These are phyloP conservation scores for Epichloe elymi DNA, from an alignment of 2,329 filamentous ascomycete species.

Conservation along the genomic window DNA sequence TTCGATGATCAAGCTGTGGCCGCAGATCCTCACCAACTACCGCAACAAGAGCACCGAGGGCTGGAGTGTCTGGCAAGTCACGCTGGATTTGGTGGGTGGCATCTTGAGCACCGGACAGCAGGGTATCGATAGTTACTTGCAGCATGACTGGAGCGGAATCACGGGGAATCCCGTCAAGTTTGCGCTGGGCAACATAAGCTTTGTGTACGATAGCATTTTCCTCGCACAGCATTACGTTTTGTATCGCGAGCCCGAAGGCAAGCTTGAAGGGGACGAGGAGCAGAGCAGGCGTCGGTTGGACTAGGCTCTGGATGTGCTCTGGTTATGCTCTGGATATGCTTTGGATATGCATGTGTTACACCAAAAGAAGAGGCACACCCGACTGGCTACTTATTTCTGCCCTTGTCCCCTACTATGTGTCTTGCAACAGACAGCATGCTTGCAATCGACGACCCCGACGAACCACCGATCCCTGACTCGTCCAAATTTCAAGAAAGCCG, in stretches of 20 bases:
- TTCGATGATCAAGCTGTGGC: slow-evolving; percentile 85
- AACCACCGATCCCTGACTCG: too few species aligned
- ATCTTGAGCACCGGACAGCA: slow-evolving; percentile 72
- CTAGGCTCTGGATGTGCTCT: not conserved
- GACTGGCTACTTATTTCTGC: too few species aligned
- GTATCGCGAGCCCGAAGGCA: slow-evolving; percentile 33
- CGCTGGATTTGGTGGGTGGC: slow-evolving; percentile 74
- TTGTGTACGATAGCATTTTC: slow-evolving; percentile 78
- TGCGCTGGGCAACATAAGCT: slow-evolving; percentile 68
- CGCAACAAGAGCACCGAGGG: slow-evolving; percentile 73
- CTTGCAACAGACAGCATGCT: too few species aligned
- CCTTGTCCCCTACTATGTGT: not conserved
- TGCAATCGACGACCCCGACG: too few species aligned
- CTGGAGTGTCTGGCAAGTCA: slow-evolving; percentile 75
- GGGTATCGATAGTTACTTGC: slow-evolving; percentile 69
- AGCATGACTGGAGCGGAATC: slow-evolving; percentile 80
- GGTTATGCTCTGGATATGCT: not conserved
- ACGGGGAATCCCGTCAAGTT: slow-evolving; percentile 90
- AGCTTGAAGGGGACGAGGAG: slow-evolving; percentile 5
- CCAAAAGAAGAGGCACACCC: not conserved
- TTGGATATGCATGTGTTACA: too few species aligned
- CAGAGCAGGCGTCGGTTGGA: slow-evolving; percentile 5
- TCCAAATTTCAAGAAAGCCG: too few species aligned
- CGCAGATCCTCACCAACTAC: slow-evolving; percentile 74
- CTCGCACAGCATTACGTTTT: slow-evolving; percentile 79